Evolutionary conservation across 1,284 basidiomycete genomes (phyloP), one percentile per base, ranked within the genome.

Genomic region (Ustilago hordei): DNA sequence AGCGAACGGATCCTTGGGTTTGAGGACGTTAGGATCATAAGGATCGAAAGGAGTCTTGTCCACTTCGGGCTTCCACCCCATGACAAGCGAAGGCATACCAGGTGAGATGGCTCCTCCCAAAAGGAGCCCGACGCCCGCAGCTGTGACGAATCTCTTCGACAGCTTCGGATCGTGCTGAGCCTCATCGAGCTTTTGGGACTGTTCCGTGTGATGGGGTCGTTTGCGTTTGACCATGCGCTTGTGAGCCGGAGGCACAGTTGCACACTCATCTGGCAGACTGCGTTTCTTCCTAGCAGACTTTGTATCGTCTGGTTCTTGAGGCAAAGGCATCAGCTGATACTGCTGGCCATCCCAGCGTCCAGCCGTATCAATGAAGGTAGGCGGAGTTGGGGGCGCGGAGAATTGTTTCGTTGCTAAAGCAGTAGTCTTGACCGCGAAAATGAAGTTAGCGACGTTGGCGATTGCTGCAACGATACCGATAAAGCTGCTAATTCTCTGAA

Each of bases 41-140:
- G 74, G 74, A 50, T 76, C 45, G 59, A 71, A 76, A 15, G 69
- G 74, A n/a, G 69, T 57, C 19, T 56, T 39, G 7, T 68, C 61
- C 28, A 28, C 35, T 3, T 56, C 23, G 4, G 23, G 34, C 7
- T 52, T 9, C 31, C 58, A 61, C 9, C 47, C 43, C 19, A 4
- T 48, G 28, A 76, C 13, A 13, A 36, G 23, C 2, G 19, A 31
- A 6, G 39, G 11, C 3, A 66, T 12, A 2, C 62, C 65, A 0
- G 74, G 69, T 8, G 65, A 32, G 9, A 76, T 0, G 11, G 41
- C 31, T 0, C 36, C 61, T 17, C 73, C 73, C 7, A 53, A 5
- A 4, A 35, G 34, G 1, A 32, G 4, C 19, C 74, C 74, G 13
- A 55, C 38, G 8, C 41, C 11, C 5, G 48, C 12, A 13, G 68